Evolutionary conservation across 257 asterid species (phyloP).

Genomic region (Gynochthodes officinalis): DNA sequence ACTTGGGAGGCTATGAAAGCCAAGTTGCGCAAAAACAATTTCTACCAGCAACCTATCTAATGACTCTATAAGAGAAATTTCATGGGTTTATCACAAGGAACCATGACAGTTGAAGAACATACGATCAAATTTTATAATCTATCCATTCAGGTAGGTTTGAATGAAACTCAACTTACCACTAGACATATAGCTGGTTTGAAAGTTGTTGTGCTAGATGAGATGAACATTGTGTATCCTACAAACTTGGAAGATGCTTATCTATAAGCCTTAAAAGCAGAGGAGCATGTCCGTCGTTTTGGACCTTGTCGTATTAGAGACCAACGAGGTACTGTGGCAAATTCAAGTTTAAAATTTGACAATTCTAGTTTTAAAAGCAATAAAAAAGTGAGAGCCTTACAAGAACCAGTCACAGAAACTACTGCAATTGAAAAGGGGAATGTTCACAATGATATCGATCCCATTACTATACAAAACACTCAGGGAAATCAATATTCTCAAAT

Average conservation of each 20-base stretch:
- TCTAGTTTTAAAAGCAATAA: neutral
- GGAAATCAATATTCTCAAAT: no score
- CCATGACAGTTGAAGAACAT: neutral
- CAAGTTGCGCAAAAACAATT: neutral
- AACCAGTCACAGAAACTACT: neutral
- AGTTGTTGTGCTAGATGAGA: neutral
- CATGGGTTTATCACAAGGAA: neutral
- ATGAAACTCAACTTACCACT: neutral
- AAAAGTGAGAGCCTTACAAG: neutral
- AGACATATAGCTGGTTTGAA: neutral
- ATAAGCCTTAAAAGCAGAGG: neutral
- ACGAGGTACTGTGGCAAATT: neutral
- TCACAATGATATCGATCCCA: no score
- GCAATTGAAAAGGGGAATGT: no score
- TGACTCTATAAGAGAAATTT: neutral
- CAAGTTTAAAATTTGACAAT: neutral
- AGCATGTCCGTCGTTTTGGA: neutral
- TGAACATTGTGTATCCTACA: neutral
- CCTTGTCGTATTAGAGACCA: neutral
- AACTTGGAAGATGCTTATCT: neutral
- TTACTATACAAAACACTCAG: no score
- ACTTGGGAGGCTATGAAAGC: neutral
- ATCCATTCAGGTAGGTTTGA: neutral
- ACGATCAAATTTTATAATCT: neutral
- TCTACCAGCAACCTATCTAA: neutral